A percentile compares a stretch with the other conserved stretches of the same genome.
Conservation (phyloP, 164 flowering plant species). For the Kalanchoe fedtschenkoi region DNA sequence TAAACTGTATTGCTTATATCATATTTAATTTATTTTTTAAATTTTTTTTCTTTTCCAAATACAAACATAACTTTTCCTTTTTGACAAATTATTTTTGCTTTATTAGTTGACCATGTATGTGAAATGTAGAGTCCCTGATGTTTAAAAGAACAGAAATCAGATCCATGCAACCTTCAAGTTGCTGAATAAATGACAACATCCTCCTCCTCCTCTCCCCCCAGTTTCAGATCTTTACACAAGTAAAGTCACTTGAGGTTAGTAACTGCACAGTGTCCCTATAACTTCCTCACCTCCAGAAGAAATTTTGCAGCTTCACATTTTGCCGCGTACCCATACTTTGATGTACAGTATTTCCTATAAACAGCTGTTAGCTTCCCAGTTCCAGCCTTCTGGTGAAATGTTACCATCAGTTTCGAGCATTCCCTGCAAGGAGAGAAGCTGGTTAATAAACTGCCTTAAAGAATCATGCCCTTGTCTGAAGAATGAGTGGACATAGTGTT, state of each 20-base stretch:
- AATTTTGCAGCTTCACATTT: slow-evolving; percentile 40
- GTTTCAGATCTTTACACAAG: not conserved
- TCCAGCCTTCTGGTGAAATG: slow-evolving; percentile 40
- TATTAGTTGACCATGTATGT: too few species aligned
- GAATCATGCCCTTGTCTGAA: not conserved
- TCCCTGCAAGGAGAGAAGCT: slow-evolving; percentile 23
- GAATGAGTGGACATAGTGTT: not conserved
- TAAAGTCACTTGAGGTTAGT: slow-evolving; percentile 5
- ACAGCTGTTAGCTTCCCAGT: slow-evolving; percentile 52
- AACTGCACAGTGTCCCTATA: slow-evolving; percentile 6
- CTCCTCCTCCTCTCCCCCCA: not conserved
- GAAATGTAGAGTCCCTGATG: too few species aligned
- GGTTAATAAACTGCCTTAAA: not conserved
- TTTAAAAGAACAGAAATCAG: not conserved
- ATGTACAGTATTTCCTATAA: slow-evolving; percentile 38
- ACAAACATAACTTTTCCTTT: too few species aligned
- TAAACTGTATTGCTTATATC: too few species aligned
- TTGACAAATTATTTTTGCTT: too few species aligned
- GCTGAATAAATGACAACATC: slow-evolving; percentile 2
- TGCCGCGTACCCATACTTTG: slow-evolving; percentile 33
- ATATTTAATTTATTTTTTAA: too few species aligned
- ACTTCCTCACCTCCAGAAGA: slow-evolving; percentile 17
- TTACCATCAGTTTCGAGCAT: slow-evolving; percentile 40
- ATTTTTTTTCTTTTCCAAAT: too few species aligned
- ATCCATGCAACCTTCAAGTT: not conserved